Conservation (phyloP, 2,329 filamentous ascomycete genomes). For the Stachybotrys chartarum region DNA sequence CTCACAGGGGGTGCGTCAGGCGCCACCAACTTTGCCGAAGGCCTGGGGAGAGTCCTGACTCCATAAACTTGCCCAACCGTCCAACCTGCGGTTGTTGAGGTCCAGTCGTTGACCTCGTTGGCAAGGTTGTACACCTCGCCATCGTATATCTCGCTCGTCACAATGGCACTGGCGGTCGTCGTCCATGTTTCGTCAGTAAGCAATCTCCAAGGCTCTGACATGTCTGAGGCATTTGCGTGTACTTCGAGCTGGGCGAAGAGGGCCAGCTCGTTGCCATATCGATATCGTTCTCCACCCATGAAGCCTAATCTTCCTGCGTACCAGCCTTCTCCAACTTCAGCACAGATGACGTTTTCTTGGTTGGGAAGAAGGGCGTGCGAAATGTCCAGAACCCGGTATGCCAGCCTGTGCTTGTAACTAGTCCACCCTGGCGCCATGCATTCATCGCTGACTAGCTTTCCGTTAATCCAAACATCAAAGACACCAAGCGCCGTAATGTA, state of each 20-base stretch:
- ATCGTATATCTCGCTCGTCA: conserved; percentile 3
- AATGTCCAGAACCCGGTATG: conserved; percentile 43
- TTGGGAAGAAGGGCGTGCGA: conserved; percentile 23
- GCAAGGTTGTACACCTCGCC: conserved; percentile 1
- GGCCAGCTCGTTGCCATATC: conserved; percentile 25
- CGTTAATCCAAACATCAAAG: conserved; percentile 36
- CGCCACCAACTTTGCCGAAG: background rate
- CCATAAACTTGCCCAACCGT: too few species aligned
- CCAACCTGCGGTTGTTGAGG: too few species aligned
- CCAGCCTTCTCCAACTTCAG: conserved; percentile 34
- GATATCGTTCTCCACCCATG: conserved; percentile 14
- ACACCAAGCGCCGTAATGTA: conserved; percentile 36
- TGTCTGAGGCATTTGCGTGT: conserved; percentile 7
- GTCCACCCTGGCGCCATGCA: conserved; percentile 39
- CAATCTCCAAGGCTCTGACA: conserved; percentile 4
- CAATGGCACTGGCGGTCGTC: background rate
- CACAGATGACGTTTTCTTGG: conserved; percentile 22
- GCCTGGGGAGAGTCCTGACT: background rate
- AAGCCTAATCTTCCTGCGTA: conserved; percentile 26
- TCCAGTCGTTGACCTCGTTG: background rate
- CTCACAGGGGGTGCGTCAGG: background rate
- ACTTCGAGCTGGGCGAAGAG: conserved; percentile 28
- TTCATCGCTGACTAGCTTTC: conserved; percentile 23
- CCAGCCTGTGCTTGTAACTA: conserved; percentile 24
- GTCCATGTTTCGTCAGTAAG: conserved; percentile 28